Evolutionary conservation across 2,329 filamentous ascomycete genomes (phyloP).

Genomic region (Zymoseptoria tritici): DNA sequence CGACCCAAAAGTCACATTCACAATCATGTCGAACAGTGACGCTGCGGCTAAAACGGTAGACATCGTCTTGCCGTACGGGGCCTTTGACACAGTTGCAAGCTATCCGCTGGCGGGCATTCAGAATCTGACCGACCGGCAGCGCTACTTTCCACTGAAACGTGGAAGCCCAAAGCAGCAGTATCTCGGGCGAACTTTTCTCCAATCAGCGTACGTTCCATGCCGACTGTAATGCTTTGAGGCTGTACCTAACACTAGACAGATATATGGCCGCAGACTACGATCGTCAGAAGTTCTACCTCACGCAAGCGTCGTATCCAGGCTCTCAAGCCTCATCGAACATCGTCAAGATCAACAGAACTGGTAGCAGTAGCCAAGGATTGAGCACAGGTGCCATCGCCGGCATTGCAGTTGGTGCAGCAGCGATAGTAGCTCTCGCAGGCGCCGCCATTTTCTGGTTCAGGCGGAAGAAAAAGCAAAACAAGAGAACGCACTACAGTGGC

Average conservation of each 20-base stretch:
- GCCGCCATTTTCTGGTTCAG: conserved; percentile 8
- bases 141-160: conserved; percentile 21
- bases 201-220: conserved; percentile 21
- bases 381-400: neutral
- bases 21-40: conserved; percentile 17
- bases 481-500: neutral
- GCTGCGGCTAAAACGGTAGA: conserved; percentile 11
- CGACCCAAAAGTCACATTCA: conserved; percentile 32
- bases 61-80: conserved; percentile 33
- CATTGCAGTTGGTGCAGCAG: neutral
- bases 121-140: conserved; percentile 8
- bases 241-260: neutral
- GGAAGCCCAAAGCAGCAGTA: conserved; percentile 21
- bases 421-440: neutral
- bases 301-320: conserved; percentile 20
- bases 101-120: conserved; percentile 22
- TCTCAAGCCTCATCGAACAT: neutral
- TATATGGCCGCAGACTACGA: conserved; percentile 20
- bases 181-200: conserved; percentile 22
- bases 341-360: neutral
- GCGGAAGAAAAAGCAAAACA: conserved; percentile 5
- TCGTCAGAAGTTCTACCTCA: conserved; percentile 18
- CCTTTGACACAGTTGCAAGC: conserved; percentile 30
- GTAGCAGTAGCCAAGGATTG: neutral
- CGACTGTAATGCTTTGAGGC: neutral